Percentiles rank a stretch among this genome's conserved stretches.
Evolutionary conservation across 306 rosid genomes (phyloP).

Genomic region (Rubus idaeus): DNA sequence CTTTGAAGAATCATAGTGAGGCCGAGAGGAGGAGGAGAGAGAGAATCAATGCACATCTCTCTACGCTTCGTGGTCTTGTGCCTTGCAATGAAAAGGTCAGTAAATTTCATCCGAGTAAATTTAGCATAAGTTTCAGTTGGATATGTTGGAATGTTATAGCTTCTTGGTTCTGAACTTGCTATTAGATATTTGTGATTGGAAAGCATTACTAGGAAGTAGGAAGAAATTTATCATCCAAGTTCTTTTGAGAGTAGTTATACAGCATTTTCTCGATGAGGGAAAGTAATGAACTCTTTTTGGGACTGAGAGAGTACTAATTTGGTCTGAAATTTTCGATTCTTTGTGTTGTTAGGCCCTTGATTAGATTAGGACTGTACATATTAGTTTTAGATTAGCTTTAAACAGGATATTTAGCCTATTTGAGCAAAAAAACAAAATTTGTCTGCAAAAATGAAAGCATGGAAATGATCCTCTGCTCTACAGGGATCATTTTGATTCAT

Average conservation of each 20-base stretch:
- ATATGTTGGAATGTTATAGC: neutral
- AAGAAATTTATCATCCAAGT: neutral
- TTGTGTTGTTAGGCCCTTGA: neutral
- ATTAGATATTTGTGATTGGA: neutral
- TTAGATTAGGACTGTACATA: neutral
- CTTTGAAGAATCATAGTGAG: conserved; percentile 81
- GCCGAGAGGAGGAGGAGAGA: conserved; percentile 91
- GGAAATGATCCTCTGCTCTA: neutral
- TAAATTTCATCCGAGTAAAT: neutral
- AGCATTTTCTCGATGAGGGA: neutral
- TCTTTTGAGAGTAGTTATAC: neutral
- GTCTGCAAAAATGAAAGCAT: neutral
- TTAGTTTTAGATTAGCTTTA: neutral
- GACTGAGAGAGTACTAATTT: neutral
- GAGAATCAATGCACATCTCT: conserved; percentile 82
- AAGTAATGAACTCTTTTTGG: neutral
- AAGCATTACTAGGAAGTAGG: neutral
- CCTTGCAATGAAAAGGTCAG: conserved; percentile 61
- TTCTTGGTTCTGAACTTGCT: neutral
- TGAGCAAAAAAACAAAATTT: no score
- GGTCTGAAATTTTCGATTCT: neutral
- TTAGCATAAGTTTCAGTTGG: neutral
- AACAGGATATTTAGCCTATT: neutral
- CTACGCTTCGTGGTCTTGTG: conserved; percentile 69
- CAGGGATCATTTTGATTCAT: neutral